Evolutionary conservation across 2,329 filamentous ascomycete species (phyloP), one percentile per base, ranked within the genome.

Genomic region (Ophiostoma piceae): DNA sequence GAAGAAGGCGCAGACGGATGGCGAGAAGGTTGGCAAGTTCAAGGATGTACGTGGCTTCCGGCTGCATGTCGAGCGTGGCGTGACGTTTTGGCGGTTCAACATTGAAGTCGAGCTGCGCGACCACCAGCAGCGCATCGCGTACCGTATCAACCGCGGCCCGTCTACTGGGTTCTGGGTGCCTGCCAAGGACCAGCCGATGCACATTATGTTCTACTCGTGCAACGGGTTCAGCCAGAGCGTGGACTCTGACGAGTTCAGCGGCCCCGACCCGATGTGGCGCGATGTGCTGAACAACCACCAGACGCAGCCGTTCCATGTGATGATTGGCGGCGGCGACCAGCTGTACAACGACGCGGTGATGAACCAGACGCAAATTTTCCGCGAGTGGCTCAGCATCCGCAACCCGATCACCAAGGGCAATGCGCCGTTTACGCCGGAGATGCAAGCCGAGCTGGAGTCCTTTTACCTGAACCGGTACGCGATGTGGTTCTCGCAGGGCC

Each of bases 141-240:
- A 99, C 79, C 91, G 94, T 69, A 96, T 99, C 81, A 99, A 99
- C 76, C 86, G 90, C 66, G 94, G 95, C 0, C 94, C 94, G 6
- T 88, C 92, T 2, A 88, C 92, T 68, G 92, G 90, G 1, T 99
- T 99, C 78, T 99, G 95, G 94, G 92, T 99, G 0, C 95, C 96
- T 5, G 90, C 90, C 41, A 86, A 84, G 67, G 90, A 88, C 19
- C 85, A 96, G 77, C 87, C 91, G 2, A 99, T 99, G 95, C 97
- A 98, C 80, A 92, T 97, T 77, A 97, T 98, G 93, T 99, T 97
- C 81, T 87, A 98, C 81, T 97, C 91, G 77, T 97, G 95, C 82
- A 99, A 99, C 78, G 95, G 96, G 1, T 99, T 99, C 82, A 94
- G 92, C 75, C 79, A 90, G 68, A 90, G 87, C 70, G 91, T 91